Conservation (phyloP, 306 rosid genomes). For the Corylus avellana region DNA sequence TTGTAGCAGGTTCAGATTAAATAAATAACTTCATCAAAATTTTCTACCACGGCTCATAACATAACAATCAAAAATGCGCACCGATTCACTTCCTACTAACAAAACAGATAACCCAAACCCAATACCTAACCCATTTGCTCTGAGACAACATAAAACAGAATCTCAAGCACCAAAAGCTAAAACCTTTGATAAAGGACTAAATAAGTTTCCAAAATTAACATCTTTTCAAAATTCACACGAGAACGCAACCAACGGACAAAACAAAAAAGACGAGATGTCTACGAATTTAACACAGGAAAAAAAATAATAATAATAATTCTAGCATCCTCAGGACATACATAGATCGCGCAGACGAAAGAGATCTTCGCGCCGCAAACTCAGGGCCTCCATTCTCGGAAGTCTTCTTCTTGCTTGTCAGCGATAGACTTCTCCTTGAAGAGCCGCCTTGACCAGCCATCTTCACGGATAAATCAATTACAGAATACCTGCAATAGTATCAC, state of each 20-base stretch:
- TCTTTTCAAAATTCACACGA: too few relatives aligned
- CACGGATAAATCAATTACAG: conserved; percentile 13
- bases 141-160: not conserved
- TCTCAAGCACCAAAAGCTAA: not conserved
- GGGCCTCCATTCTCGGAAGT: conserved; percentile 42
- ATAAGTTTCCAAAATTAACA: too few relatives aligned
- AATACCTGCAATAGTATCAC: not conserved
- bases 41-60: not conserved
- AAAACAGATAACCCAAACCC: not conserved
- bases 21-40: not conserved
- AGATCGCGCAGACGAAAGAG: conserved; percentile 47
- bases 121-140: not conserved
- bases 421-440: conserved; percentile 56
- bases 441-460: conserved; percentile 62
- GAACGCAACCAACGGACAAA: not conserved
- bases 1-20: not conserved
- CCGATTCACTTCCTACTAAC: not conserved
- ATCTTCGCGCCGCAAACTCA: conserved; percentile 46
- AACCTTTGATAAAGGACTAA: not conserved
- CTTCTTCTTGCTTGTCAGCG: conserved; percentile 57
- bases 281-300: not conserved
- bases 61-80: not conserved
- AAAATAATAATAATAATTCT: not conserved
- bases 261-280: not conserved
- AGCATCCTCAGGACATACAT: conserved; percentile 36